Evolutionary conservation across 2,329 filamentous ascomycete genomes (phyloP).

Genomic region (Talaromyces sp.): DNA sequence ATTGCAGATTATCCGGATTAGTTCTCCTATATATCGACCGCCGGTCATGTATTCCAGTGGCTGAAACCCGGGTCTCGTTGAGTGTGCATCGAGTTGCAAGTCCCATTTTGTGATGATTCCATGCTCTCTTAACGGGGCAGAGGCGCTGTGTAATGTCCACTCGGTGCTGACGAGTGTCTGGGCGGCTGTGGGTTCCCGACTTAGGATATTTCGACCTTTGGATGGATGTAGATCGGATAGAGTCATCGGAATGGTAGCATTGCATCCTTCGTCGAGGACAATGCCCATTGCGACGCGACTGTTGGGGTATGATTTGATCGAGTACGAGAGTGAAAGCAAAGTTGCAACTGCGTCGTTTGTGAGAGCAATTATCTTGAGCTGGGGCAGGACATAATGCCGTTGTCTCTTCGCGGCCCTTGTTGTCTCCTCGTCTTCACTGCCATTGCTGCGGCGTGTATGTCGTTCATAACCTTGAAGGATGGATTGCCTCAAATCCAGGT

Average conservation of each 20-base stretch:
- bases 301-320: slow-evolving; percentile 16
- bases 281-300: slow-evolving; percentile 16
- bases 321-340: slow-evolving; percentile 14
- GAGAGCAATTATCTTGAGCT: slow-evolving; percentile 13
- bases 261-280: slow-evolving; percentile 14
- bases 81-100: slow-evolving; percentile 9
- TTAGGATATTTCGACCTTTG: slow-evolving; percentile 3
- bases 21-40: slow-evolving; percentile 14
- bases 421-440: neutral
- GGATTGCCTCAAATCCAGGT: slow-evolving; percentile 14
- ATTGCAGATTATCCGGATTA: slow-evolving; percentile 11
- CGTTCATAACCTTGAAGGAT: slow-evolving; percentile 14
- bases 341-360: slow-evolving; percentile 15
- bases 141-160: slow-evolving; percentile 13
- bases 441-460: slow-evolving; percentile 7
- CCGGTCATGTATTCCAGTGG: slow-evolving; percentile 15
- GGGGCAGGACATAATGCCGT: slow-evolving; percentile 9
- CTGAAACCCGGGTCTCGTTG: slow-evolving; percentile 12
- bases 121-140: slow-evolving; percentile 10
- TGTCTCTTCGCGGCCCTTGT: slow-evolving; percentile 9
- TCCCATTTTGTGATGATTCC: slow-evolving; percentile 14
- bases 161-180: slow-evolving; percentile 15
- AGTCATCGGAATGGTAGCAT: slow-evolving; percentile 15
- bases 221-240: slow-evolving; percentile 13
- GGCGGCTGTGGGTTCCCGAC: slow-evolving; percentile 7